Conservation (phyloP, 176 grass and related monocot species). For the Aegilops speltoides region DNA sequence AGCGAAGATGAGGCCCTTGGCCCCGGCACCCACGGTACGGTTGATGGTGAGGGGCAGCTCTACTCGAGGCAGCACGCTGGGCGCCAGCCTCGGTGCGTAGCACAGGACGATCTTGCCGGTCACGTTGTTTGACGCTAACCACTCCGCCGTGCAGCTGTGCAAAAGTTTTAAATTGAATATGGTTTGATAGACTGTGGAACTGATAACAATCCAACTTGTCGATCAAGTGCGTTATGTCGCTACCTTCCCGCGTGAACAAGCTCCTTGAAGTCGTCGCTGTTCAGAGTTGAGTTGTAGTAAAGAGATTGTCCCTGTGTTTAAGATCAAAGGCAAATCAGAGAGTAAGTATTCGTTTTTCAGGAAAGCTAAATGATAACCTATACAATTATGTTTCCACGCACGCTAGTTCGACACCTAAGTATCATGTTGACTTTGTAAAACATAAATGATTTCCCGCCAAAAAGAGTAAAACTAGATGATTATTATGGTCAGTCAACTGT, state of each 20-base stretch:
- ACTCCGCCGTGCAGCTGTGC: neutral
- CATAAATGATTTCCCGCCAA: no score
- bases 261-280: neutral
- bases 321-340: neutral
- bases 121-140: neutral
- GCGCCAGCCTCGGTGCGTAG: neutral
- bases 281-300: neutral
- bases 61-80: neutral
- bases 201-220: neutral
- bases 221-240: neutral
- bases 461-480: no score
- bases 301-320: neutral
- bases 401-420: no score
- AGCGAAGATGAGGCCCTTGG: neutral
- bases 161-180: no score
- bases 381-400: no score
- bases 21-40: neutral
- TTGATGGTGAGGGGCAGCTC: neutral
- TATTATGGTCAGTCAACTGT: neutral
- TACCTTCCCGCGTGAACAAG: neutral
- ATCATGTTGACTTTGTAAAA: no score
- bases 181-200: no score
- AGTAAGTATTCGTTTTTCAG: neutral
- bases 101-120: neutral
- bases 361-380: neutral